Conservation (phyloP, 208 protist genomes). For the Wallacemonas rigidus region DNA sequence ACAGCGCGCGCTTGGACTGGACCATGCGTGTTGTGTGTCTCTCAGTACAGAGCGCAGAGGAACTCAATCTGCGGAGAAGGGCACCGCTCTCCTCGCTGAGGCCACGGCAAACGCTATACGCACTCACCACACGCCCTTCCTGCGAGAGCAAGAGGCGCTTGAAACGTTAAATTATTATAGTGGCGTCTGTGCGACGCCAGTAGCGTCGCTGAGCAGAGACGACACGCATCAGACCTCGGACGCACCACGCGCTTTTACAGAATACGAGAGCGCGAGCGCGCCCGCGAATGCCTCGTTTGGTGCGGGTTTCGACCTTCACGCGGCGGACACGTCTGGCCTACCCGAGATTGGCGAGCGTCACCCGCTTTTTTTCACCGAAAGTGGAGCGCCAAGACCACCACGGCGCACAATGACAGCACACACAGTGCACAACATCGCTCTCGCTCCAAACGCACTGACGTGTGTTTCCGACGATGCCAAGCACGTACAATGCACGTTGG, state of each 20-base stretch:
- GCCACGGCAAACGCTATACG: not conserved
- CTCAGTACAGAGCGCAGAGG: not conserved
- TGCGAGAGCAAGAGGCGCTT: constrained; percentile 20
- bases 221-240: too few species aligned
- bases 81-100: not conserved
- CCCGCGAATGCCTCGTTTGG: constrained; percentile 1
- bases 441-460: not conserved
- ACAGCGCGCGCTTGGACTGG: not conserved
- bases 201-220: too few species aligned
- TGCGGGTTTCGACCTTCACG: not conserved
- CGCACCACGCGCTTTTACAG: not conserved
- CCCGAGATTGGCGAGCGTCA: not conserved
- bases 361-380: constrained; percentile 10
- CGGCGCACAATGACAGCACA: not conserved
- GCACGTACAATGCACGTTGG: constrained; percentile 4
- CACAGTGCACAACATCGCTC: not conserved
- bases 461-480: not conserved
- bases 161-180: constrained; percentile 5
- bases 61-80: not conserved
- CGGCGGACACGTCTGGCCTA: not conserved
- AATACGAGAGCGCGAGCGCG: not conserved
- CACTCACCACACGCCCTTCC: constrained; percentile 15
- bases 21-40: not conserved
- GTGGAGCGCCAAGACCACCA: not conserved
- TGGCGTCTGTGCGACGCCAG: too few species aligned